Base-by-base conservation (phyloP, 768 basidiomycete genomes). In the Hydnum rufescens region DNA sequence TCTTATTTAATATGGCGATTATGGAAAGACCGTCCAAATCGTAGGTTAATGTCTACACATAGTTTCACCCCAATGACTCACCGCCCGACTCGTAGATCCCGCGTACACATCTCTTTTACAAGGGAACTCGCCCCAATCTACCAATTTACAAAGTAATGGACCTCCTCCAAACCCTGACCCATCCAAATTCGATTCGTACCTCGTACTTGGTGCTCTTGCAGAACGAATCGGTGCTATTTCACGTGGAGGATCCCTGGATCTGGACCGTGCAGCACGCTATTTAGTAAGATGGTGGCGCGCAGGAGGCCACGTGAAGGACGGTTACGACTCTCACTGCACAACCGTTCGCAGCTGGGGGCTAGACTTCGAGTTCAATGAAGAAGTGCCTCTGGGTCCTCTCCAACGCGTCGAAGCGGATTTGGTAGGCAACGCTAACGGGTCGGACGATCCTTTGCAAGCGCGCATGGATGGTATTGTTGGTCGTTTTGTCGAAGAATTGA, bases 201-300 rank as follows among this genome's bases (percentile, higher is more conserved):
- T 69, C 19, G 85, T 97, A 63, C 69, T 95, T 31, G 70, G 73
- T 19, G 67, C 71, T 19, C 70, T 99, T 30, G 86, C 79, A 0
- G 62, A 62, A 36, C 74, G 90, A 16, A 76, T 93, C 62, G 78
- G 83, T n/a, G 86, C 92, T 72, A 67, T 93, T 19, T 69, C 73
- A 57, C 75, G 78, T 55, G 88, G 90, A 3, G 87, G 82, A 13
- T 70, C 76, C 43, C 68, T 71, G 48, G 83, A 97, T 66, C 61
- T 71, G 3, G 63, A 73, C 3, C 75, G 85, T 23, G 86, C 89
- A 5, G 81, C 82, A 3, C 68, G 70, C 22, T 87, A 81, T 71
- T 81, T 96, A 60, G 74, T 97, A 39, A 71, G 75, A 43, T 87
- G 87, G 74, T 99, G 90, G 80, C 77, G 93, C 39, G 64, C 67